Evolutionary conservation across 345 rosid species (phyloP), one percentile per base, ranked within the genome.

Genomic region (Crucihimalaya himalaica): DNA sequence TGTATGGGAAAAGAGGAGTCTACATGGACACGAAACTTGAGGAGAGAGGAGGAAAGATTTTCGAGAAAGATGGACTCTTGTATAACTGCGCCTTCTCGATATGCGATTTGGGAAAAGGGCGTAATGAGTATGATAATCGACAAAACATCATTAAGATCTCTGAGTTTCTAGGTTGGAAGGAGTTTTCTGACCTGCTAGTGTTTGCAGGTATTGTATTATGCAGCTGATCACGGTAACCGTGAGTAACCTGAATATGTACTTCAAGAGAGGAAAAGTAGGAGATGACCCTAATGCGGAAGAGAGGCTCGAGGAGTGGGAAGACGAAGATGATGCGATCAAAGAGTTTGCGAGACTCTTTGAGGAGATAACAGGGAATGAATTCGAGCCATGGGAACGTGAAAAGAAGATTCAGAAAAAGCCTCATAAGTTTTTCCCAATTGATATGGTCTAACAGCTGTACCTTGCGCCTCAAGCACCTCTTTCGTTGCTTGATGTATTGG

Each of bases 381-480:
- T 93, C 16, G 88, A 81, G 79, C 91, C 89, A 3, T 91, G 94
- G 94, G 98, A 93, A 60, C 83, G 86, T 70, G 91, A 90, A 66
- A 87, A 87, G 80, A 87, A 82, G 75, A 82, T 91, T 51, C 80
- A 87, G 56, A 93, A 93, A 79, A 89, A 86, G 73, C 82, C 81
- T 8, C 70, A 81, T 8, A 81, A 84, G 52, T 88, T 86, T 31
- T 85, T 78, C 54, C 97, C 93, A 0, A 43, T 88, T 68, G 97
- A 88, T 80, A 94, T 89, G 95, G 96, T 91, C 77, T n/a, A 9
- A 53, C 9, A 6, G 0, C 3, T 23, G 43, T 71, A 39, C 69
- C 13, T 32, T 43, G 8, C 15, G 2, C 8, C 31, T 48, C 20
- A 58, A 13, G n/a, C 37, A 47, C 8, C 6, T 8, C 2, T 6